Conservation (phyloP, 768 basidiomycete genomes). For the Sporobolomyces pararoseus region DNA sequence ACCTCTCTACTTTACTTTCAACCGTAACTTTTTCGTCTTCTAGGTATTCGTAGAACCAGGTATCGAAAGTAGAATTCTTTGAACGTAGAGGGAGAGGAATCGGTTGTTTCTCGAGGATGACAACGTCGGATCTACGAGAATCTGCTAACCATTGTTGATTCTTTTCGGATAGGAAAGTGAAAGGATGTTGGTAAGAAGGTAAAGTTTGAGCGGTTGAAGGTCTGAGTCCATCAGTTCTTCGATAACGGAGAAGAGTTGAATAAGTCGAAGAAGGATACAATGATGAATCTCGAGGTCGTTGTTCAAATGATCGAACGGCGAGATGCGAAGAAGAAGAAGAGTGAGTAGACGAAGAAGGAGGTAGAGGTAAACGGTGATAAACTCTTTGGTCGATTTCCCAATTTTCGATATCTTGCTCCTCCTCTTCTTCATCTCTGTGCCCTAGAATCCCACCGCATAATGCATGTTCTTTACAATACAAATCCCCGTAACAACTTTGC, state of each 20-base stretch:
- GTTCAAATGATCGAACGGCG: not conserved
- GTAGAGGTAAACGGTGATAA: conserved; percentile 29
- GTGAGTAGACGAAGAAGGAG: conserved; percentile 11
- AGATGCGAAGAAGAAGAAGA: not conserved
- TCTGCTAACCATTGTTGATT: conserved; percentile 44
- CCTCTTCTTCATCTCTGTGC: not conserved
- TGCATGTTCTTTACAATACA: conserved; percentile 46
- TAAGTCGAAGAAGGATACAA: conserved; percentile 20
- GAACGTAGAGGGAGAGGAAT: conserved; percentile 29
- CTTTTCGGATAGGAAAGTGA: conserved; percentile 39
- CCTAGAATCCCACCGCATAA: conserved; percentile 39
- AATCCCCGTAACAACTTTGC: conserved; percentile 45
- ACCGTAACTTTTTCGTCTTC: not conserved
- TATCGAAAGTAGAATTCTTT: conserved; percentile 10
- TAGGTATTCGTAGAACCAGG: conserved; percentile 19
- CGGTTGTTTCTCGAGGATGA: conserved; percentile 42
- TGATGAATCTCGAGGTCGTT: too few species aligned
- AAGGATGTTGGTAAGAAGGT: conserved; percentile 35
- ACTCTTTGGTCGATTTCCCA: conserved; percentile 29
- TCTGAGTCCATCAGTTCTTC: conserved; percentile 43
- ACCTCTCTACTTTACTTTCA: not conserved
- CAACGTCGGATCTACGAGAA: conserved; percentile 37
- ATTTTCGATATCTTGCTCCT: conserved; percentile 11
- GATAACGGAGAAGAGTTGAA: conserved; percentile 44
- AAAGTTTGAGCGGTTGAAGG: conserved; percentile 18